A percentile compares a stretch with the other conserved stretches of the same genome.
These are phyloP conservation scores for Penicillium sp. DNA, from an alignment of 2,329 filamentous ascomycete genomes.

Conservation along the genomic window DNA sequence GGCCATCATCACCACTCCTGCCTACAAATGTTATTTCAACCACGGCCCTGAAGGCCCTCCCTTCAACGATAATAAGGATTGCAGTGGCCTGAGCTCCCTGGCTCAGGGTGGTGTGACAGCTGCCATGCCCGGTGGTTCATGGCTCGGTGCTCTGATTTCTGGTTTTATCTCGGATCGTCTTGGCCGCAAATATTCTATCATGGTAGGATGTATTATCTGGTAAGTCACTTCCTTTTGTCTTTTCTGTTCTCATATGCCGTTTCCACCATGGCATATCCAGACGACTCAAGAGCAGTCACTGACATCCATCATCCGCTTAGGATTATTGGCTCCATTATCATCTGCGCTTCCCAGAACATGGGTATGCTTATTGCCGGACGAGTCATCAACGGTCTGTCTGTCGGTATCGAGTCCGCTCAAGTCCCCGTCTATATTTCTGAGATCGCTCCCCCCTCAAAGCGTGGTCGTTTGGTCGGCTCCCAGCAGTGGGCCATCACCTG, in stretches of 20 bases:
- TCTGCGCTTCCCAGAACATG: constrained; percentile 9
- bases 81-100: constrained; percentile 1
- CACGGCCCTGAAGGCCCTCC: constrained; percentile 2
- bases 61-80: constrained; percentile 2
- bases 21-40: constrained; percentile 9
- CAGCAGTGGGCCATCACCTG: constrained; percentile 79
- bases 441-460: constrained; percentile 60
- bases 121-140: constrained; percentile 43
- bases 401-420: constrained; percentile 74
- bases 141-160: constrained; percentile 52
- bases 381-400: constrained; percentile 71
- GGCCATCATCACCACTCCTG: constrained; percentile 23
- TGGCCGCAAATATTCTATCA: constrained; percentile 50
- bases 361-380: constrained; percentile 68
- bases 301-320: background rate
- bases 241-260: background rate
- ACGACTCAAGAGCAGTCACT: background rate
- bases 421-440: constrained; percentile 66
- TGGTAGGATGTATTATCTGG: constrained; percentile 31
- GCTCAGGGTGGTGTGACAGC: constrained; percentile 43
- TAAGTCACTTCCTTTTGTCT: background rate
- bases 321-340: constrained; percentile 10
- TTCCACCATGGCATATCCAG: background rate
- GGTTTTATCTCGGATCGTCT: constrained; percentile 57
- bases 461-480: constrained; percentile 68